Conservation (phyloP, 371 early-diverging fungal species). For the Apophysomyces variabilis region DNA sequence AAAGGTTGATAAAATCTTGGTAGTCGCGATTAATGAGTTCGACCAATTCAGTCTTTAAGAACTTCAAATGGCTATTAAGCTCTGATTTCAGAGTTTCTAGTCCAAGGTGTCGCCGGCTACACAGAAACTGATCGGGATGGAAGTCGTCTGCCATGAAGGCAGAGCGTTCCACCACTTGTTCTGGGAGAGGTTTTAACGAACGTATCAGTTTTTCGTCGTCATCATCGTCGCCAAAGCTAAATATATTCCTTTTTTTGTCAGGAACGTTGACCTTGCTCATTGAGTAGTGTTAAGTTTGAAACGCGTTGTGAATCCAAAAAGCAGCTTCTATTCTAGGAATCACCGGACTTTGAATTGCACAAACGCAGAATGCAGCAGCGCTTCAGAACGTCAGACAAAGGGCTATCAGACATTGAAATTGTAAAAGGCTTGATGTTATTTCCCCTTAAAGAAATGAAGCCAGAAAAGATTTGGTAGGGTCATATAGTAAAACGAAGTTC, state of each 20-base stretch:
- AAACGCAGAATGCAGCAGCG: too few relatives aligned
- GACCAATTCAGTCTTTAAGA: conserved; percentile 74
- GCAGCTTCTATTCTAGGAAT: neutral
- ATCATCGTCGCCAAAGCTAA: conserved; percentile 51
- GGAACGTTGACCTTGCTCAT: neutral
- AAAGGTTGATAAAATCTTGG: conserved; percentile 81
- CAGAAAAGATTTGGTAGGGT: too few relatives aligned
- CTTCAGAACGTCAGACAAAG: neutral
- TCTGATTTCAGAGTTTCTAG: conserved; percentile 71
- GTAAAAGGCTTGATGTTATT: too few relatives aligned
- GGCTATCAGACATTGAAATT: neutral
- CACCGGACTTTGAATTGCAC: neutral
- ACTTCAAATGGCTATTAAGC: conserved; percentile 60
- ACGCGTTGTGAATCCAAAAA: neutral
- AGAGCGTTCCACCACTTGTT: conserved; percentile 53
- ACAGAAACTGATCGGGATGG: conserved; percentile 66
- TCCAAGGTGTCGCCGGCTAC: conserved; percentile 69
- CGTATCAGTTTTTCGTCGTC: conserved; percentile 29
- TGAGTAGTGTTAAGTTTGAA: neutral
- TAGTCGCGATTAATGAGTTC: conserved; percentile 85
- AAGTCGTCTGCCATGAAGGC: conserved; percentile 58
- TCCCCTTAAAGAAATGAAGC: too few relatives aligned
- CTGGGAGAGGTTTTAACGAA: conserved; percentile 42
- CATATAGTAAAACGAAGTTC: too few relatives aligned
- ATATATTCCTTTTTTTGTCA: conserved; percentile 29